phyloP scores from a whole-genome alignment of 2,329 filamentous ascomycete genomes.

The Epichloe amarillans region DNA sequence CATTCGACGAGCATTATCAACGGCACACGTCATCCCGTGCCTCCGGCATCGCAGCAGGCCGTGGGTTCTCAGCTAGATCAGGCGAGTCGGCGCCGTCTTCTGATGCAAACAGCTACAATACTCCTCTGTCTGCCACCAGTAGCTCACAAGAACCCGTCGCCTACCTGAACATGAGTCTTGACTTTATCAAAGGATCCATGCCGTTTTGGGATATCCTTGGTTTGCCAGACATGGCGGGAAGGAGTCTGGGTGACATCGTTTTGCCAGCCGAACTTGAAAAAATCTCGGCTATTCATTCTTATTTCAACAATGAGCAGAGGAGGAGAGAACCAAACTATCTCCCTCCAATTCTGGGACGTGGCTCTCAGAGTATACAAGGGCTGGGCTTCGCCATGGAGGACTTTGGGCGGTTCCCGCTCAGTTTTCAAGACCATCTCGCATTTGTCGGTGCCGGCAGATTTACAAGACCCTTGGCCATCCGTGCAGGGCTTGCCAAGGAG shows the following conservation, averaged over 20 bases:
- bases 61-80: conserved; percentile 29
- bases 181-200: conserved; percentile 42
- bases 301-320: conserved; percentile 43
- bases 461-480: conserved; percentile 33
- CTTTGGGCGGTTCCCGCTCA: conserved; percentile 35
- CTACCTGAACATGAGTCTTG: conserved; percentile 44
- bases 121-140: conserved; percentile 15
- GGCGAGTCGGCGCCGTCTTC: conserved; percentile 32
- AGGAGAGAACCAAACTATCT: conserved; percentile 48
- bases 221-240: conserved; percentile 30
- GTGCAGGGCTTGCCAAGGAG: conserved; percentile 44
- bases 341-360: conserved; percentile 46
- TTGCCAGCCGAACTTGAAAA: conserved; percentile 37
- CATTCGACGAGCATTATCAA: conserved; percentile 33
- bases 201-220: conserved; percentile 44
- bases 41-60: conserved; percentile 40
- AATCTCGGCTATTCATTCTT: conserved; percentile 33
- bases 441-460: conserved; percentile 41
- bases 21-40: conserved; percentile 36
- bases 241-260: conserved; percentile 42
- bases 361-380: conserved; percentile 40
- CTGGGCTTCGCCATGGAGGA: conserved; percentile 42
- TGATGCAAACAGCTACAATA: conserved; percentile 1
- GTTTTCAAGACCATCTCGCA: conserved; percentile 40
- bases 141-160: conserved; percentile 36